Evolutionary conservation across 2,329 filamentous ascomycete genomes (phyloP).

Genomic region (Amesomyces nigricolor): DNA sequence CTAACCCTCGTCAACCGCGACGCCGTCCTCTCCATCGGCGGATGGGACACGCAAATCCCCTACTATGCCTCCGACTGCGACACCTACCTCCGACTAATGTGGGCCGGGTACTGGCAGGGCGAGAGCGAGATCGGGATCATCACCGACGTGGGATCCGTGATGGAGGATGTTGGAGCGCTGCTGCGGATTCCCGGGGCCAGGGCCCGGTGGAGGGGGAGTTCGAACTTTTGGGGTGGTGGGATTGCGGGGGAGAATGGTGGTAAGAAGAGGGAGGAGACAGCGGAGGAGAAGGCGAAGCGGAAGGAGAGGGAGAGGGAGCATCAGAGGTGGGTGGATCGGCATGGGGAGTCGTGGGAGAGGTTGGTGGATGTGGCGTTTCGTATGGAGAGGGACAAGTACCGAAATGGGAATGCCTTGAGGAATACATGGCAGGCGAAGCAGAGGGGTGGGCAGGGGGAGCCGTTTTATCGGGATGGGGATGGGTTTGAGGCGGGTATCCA

Average conservation of each 20-base stretch:
- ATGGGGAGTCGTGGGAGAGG: constrained; percentile 34
- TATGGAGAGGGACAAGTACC: constrained; percentile 25
- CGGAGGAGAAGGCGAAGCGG: constrained; percentile 21
- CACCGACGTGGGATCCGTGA: constrained; percentile 37
- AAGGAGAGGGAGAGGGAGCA: constrained; percentile 25
- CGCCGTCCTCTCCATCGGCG: constrained; percentile 45
- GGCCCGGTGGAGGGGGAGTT: constrained; percentile 28
- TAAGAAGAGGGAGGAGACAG: not conserved
- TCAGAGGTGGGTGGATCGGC: constrained; percentile 30
- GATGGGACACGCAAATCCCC: constrained; percentile 54
- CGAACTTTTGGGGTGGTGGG: too few relatives aligned
- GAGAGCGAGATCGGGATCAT: constrained; percentile 37
- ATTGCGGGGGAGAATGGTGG: too few relatives aligned
- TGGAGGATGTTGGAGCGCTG: constrained; percentile 40
- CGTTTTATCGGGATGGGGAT: constrained; percentile 23
- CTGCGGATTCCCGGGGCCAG: constrained; percentile 36
- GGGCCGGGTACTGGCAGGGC: constrained; percentile 38
- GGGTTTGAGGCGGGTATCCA: constrained; percentile 22
- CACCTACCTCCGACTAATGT: constrained; percentile 43
- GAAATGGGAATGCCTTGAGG: constrained; percentile 15
- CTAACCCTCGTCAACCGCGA: constrained; percentile 51
- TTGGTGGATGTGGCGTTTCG: constrained; percentile 29
- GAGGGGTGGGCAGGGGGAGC: constrained; percentile 23
- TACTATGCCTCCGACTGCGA: constrained; percentile 55
- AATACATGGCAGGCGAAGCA: constrained; percentile 25